These are phyloP conservation scores for Suillus ampliporus DNA, from an alignment of 768 basidiomycete species.

Conservation along the genomic window DNA sequence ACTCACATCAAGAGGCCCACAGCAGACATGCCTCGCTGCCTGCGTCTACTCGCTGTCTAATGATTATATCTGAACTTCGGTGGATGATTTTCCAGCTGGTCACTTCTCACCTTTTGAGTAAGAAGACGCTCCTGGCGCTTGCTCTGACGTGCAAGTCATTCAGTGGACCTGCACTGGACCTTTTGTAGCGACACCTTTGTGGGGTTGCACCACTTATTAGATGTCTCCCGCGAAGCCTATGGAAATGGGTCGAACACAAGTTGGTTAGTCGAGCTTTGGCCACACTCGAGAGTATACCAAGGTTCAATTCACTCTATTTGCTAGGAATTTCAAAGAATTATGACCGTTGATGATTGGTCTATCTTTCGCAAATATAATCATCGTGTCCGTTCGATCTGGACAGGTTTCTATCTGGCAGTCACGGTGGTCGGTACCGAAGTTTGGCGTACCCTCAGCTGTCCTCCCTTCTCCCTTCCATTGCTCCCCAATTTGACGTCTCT, in stretches of 20 bases:
- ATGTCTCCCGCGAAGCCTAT: constrained; percentile 34
- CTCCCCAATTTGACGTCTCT: no score
- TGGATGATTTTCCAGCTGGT: no score
- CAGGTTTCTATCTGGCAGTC: no score
- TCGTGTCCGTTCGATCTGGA: constrained; percentile 24
- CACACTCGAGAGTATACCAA: no score
- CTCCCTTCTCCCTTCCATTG: no score
- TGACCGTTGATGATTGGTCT: constrained; percentile 32
- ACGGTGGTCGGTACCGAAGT: background rate
- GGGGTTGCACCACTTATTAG: constrained; percentile 25
- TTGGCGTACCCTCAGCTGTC: no score
- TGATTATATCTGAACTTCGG: no score
- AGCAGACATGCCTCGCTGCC: no score
- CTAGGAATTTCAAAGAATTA: constrained; percentile 30
- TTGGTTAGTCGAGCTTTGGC: no score
- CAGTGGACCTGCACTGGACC: constrained; percentile 26
- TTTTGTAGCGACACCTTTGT: constrained; percentile 26
- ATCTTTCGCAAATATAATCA: constrained; percentile 30
- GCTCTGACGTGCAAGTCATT: constrained; percentile 32
- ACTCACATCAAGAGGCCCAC: no score
- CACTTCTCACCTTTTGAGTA: no score
- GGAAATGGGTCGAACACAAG: constrained; percentile 22
- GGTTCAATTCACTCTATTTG: background rate
- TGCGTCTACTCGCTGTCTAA: no score
- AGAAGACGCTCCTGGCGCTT: constrained; percentile 21